These are phyloP conservation scores for Xylariaceae sp. DNA, from an alignment of 2,329 filamentous ascomycete genomes.

Conservation along the genomic window DNA sequence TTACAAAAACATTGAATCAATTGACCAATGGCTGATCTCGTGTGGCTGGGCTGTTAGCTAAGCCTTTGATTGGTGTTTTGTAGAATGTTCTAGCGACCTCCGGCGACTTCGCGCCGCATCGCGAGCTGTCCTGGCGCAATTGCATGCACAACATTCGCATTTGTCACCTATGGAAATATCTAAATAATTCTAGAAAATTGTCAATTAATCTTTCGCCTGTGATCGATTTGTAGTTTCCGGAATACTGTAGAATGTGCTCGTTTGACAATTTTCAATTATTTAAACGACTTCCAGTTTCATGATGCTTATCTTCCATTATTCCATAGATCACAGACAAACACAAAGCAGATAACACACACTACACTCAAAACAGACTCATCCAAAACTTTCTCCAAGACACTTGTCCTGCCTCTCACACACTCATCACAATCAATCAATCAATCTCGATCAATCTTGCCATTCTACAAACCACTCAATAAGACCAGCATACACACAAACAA, in stretches of 20 bases:
- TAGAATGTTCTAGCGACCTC: conserved; percentile 38
- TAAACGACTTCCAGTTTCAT: conserved; percentile 29
- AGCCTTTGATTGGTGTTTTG: conserved; percentile 6
- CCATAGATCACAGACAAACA: conserved; percentile 34
- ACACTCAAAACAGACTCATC: conserved; percentile 13
- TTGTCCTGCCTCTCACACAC: conserved; percentile 16
- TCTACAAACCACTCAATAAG: conserved; percentile 15
- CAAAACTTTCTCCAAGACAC: background rate
- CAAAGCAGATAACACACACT: conserved; percentile 19
- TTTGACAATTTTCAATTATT: conserved; percentile 32
- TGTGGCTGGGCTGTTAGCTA: background rate
- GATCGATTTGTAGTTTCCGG: conserved; percentile 27
- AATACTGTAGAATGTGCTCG: conserved; percentile 31
- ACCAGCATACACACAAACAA: conserved; percentile 38
- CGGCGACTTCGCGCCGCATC: conserved; percentile 27
- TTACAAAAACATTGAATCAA: background rate
- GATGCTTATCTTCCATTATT: conserved; percentile 17
- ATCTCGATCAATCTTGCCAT: conserved; percentile 16
- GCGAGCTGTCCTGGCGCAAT: conserved; percentile 22
- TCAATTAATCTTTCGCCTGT: conserved; percentile 14
- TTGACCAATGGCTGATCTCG: background rate
- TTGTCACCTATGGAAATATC: conserved; percentile 23
- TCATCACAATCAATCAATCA: conserved; percentile 23
- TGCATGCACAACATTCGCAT: conserved; percentile 11
- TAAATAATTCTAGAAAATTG: conserved; percentile 32